Evolutionary conservation across 2,329 filamentous ascomycete species (phyloP).

Genomic region (Ceratocystis ficicola): DNA sequence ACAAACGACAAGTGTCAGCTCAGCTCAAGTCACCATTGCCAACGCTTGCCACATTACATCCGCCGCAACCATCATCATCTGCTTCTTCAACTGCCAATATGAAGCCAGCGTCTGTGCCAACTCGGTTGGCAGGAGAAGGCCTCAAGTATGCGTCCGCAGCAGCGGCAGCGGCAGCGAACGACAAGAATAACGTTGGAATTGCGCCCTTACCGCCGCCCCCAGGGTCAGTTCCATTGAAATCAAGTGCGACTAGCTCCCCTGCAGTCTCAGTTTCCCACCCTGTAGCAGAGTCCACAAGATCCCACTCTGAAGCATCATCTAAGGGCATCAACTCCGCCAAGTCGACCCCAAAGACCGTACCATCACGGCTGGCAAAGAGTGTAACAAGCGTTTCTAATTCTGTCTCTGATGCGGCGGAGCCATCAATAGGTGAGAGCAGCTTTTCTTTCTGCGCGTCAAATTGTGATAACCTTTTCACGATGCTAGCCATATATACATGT

Average conservation of each 20-base stretch:
- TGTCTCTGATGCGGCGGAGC: slow-evolving; percentile 33
- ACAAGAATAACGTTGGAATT: slow-evolving; percentile 81
- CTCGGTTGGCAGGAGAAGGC: slow-evolving; percentile 73
- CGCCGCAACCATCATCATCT: slow-evolving; percentile 47
- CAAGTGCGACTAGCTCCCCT: slow-evolving; percentile 45
- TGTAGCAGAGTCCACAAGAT: slow-evolving; percentile 27
- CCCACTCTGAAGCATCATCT: slow-evolving; percentile 31
- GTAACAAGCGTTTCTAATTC: slow-evolving; percentile 34
- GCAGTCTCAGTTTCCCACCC: slow-evolving; percentile 38
- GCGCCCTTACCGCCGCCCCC: slow-evolving; percentile 86
- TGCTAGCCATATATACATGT: slow-evolving; percentile 17
- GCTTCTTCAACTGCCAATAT: slow-evolving; percentile 56
- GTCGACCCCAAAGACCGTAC: slow-evolving; percentile 24
- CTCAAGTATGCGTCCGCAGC: slow-evolving; percentile 96
- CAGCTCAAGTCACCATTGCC: slow-evolving; percentile 91
- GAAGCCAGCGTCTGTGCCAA: slow-evolving; percentile 85
- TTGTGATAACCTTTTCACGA: neutral
- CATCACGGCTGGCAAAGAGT: slow-evolving; percentile 18
- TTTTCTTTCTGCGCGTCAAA: neutral
- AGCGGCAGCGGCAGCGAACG: slow-evolving; percentile 79
- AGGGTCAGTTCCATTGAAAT: slow-evolving; percentile 39
- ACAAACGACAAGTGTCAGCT: slow-evolving; percentile 62
- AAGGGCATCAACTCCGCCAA: slow-evolving; percentile 33
- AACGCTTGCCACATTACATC: slow-evolving; percentile 81
- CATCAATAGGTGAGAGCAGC: slow-evolving; percentile 34